Percentiles rank a stretch among this genome's conserved stretches.
Evolutionary conservation across 768 basidiomycete species (phyloP).

Genomic region (Boletus coccyginus): DNA sequence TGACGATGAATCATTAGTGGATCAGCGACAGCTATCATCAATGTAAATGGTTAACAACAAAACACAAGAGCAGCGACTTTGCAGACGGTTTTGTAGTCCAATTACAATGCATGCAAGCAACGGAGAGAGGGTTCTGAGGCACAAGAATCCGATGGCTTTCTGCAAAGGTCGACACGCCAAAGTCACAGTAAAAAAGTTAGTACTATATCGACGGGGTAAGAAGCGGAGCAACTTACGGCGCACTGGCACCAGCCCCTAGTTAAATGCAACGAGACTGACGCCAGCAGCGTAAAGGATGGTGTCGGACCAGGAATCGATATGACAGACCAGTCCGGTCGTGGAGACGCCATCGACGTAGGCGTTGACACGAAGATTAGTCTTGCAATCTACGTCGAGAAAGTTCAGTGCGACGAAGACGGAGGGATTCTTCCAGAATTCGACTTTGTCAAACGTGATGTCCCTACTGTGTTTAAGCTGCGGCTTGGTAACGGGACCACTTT

Average conservation of each 20-base stretch:
- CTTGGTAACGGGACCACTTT: neutral
- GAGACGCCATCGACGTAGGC: constrained; percentile 12
- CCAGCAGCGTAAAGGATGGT: constrained; percentile 2
- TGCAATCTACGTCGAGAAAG: constrained; percentile 2
- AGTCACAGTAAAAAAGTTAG: no score
- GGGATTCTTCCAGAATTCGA: constrained; percentile 13
- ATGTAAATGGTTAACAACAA: no score
- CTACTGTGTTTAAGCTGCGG: constrained; percentile 2
- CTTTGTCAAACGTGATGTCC: neutral
- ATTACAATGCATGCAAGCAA: neutral
- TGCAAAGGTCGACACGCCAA: neutral
- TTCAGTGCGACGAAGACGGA: constrained; percentile 13
- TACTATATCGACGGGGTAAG: no score
- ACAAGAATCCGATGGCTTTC: neutral
- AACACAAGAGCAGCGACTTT: neutral
- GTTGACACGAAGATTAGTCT: constrained; percentile 2
- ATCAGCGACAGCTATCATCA: no score
- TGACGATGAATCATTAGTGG: no score
- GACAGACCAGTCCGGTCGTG: neutral
- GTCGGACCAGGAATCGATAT: constrained; percentile 12
- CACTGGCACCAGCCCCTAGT: neutral
- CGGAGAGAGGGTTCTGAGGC: neutral
- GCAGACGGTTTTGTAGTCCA: neutral
- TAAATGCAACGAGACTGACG: neutral
- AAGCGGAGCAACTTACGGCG: neutral